These are phyloP conservation scores for Sphagnum contortum DNA, from an alignment of 225 moss, liverwort and hornwort species.

Conservation along the genomic window DNA sequence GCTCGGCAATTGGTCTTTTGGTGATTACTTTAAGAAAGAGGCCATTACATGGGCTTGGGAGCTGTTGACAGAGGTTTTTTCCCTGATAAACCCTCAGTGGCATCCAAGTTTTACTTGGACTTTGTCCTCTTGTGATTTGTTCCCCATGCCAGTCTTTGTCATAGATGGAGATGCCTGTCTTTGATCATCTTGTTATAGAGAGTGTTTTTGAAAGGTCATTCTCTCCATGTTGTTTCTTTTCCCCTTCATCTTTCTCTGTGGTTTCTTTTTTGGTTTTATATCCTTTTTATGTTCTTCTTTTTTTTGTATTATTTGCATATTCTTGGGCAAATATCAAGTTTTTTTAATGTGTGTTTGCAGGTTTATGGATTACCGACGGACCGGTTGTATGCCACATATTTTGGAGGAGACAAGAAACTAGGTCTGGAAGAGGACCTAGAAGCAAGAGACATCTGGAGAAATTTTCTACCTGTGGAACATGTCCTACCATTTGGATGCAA, in stretches of 20 bases:
- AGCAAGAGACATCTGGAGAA: conserved; percentile 40
- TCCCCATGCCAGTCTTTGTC: too few species aligned
- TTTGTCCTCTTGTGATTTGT: too few species aligned
- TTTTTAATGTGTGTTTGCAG: conserved; percentile 5
- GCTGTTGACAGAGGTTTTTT: conserved; percentile 37
- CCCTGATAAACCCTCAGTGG: too few species aligned
- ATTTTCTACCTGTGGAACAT: conserved; percentile 25
- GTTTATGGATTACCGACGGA: conserved; percentile 47
- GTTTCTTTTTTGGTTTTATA: neutral
- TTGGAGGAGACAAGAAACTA: conserved; percentile 45
- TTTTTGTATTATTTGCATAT: neutral
- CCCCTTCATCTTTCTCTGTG: neutral
- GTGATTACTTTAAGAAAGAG: conserved; percentile 60
- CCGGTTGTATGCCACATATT: conserved; percentile 57
- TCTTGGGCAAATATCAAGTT: neutral
- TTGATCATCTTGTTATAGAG: neutral
- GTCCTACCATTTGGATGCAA: conserved; percentile 51
- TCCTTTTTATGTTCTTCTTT: neutral
- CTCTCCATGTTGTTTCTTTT: neutral
- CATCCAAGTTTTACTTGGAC: too few species aligned
- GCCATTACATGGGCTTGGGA: conserved; percentile 61
- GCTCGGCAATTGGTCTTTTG: conserved; percentile 63
- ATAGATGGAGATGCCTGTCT: neutral
- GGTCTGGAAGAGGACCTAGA: conserved; percentile 33
- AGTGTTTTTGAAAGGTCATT: neutral